Base-by-base conservation (phyloP, 306 rosid genomes). In the Gillenia trifoliata region DNA sequence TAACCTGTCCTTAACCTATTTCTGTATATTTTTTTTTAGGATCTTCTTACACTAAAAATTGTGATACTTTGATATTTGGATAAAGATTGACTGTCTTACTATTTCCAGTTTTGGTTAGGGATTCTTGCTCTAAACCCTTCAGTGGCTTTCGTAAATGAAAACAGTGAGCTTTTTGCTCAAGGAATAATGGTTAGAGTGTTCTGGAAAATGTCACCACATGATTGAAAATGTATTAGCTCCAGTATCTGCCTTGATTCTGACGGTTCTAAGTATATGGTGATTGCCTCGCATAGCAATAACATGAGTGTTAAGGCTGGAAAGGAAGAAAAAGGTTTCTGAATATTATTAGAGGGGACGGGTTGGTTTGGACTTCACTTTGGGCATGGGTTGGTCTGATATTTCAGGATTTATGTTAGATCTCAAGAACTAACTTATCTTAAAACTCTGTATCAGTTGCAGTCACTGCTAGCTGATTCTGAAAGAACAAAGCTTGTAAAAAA, bases 391-490 rank as follows among this genome's bases (percentile, higher is more conserved):
- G 52, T 15, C 15, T 45, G 52, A 16, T 5, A 45, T 45, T 45
- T 45, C 52, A 5, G 5, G 52, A 45, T 13, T 8, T 45, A 45
- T 55, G 11, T n/a, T 56, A 31, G 40, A 54, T 64, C 36, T n/a
- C 4, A 23, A 4, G 50, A 31, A 36, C 52, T 72, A 65, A 81
- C 70, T 33, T 63, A 66, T 36, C 66, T 29, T 76, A 19, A 74
- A 47, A 69, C 41, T 52, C 52, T 72, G 25, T 33, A 31, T 55
- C 91, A 94, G 97, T 76, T 94, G 75, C 78, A 59, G 71, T 72
- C 89, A 49, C 79, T 91, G 76, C 84, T 92, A 64, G 91, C 88
- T 76, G 95, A 94, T 84, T 77, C 86, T 38, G 88, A 92, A 74
- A 88, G 99, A 81, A 78, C 68, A 19, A 86, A 80, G 75, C 91